Base-by-base conservation (phyloP, 345 rosid species). In the Mangifera indica region DNA sequence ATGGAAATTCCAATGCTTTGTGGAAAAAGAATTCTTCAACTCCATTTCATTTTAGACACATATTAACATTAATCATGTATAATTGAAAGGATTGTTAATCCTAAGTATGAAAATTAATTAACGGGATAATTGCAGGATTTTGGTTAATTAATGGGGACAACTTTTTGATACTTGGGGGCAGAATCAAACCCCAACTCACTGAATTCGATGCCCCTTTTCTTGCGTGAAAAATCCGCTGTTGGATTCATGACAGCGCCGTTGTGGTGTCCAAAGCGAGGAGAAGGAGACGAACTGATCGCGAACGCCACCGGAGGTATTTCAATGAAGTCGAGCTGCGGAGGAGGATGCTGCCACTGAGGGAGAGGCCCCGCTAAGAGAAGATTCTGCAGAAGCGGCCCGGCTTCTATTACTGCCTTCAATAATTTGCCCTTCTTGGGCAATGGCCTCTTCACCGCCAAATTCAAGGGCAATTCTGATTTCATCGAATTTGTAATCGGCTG, bases 301-400 rank as follows among this genome's bases (percentile, higher is more conserved):
- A 87, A 82, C 68, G 80, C 72, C 44, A 88, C 85, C 0, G 89
- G 93, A 15, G 95, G 92, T 25, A 90, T 90, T 46, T 90, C 88
- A 42, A 87, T 73, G 76, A 82, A 69, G 81, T 85, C 74, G 0
- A 90, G 76, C 40, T 78, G 84, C 2, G 95, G 95, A 7, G 96
- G 96, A 0, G 96, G 96, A 69, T 86, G 88, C 60, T 86, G 89
- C 96, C 96, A 90, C 53, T 81, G 93, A 66, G 96, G 96, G 26
- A 90, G 89, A 15, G 89, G 91, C 25, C 96, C 96, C 0, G 96
- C 96, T 66, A 88, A 63, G 40, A 90, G 77, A 70, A 90, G 87
- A 62, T 82, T 88, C 79, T 86, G 87, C 40, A 90, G 80, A 20
- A 90, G 87, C 0, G 96, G 96, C 3, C 92, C 96, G 0, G 92